Evolutionary conservation across 257 asterid species (phyloP).

Genomic region (Capsicum baccatum): DNA sequence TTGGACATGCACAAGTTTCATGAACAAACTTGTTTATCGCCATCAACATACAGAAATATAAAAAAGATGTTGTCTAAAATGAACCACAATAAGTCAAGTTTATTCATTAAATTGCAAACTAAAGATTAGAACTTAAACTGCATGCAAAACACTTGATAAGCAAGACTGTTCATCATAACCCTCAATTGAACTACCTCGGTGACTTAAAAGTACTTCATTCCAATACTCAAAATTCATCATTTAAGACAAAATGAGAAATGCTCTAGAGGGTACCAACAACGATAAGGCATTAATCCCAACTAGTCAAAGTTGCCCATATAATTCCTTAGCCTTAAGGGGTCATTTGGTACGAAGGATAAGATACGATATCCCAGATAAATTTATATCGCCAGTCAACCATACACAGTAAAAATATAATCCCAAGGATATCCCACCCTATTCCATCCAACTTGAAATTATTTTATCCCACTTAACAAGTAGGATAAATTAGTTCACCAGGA

Average conservation of each 20-base stretch:
- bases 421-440: too few relatives aligned
- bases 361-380: too few relatives aligned
- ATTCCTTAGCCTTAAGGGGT: background rate
- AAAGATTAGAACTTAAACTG: background rate
- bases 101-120: background rate
- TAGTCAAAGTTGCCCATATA: background rate
- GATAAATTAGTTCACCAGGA: too few relatives aligned
- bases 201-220: slow-evolving; percentile 7
- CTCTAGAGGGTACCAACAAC: background rate
- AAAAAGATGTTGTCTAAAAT: background rate
- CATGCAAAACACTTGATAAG: background rate
- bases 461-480: too few relatives aligned
- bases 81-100: background rate
- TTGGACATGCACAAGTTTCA: background rate
- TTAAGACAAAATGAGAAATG: background rate
- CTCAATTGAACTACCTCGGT: background rate
- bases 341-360: too few relatives aligned
- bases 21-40: background rate
- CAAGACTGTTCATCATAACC: background rate
- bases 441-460: too few relatives aligned
- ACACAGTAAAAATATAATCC: too few relatives aligned
- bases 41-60: slow-evolving; percentile 5
- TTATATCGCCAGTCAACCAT: too few relatives aligned
- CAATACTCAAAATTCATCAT: background rate
- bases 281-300: background rate